These are phyloP conservation scores for Periconia macrospinosa DNA, from an alignment of 2,329 filamentous ascomycete genomes.

Conservation along the genomic window DNA sequence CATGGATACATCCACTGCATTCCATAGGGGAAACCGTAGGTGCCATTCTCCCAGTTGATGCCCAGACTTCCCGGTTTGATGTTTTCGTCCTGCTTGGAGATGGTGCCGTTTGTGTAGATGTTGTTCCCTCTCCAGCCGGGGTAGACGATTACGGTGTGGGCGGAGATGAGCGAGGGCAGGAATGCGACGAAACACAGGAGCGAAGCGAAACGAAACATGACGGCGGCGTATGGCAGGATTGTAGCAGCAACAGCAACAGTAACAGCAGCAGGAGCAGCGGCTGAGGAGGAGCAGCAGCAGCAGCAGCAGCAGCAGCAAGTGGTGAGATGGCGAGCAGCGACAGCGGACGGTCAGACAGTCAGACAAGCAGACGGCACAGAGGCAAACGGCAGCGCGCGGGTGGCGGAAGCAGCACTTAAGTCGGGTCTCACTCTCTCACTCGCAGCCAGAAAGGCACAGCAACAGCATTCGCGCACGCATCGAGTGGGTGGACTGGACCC, in stretches of 20 bases:
- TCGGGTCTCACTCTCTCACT: not conserved
- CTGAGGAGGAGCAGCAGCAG: not conserved
- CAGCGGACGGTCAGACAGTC: not conserved
- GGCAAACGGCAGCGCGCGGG: conserved; percentile 1
- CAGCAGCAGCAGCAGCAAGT: not conserved
- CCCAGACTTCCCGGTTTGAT: conserved; percentile 49
- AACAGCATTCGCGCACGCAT: too few relatives aligned
- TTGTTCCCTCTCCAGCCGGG: conserved; percentile 87
- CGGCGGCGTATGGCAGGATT: conserved; percentile 9
- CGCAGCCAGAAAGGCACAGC: not conserved
- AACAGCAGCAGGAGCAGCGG: not conserved
- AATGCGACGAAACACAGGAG: conserved; percentile 35
- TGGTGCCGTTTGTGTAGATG: conserved; percentile 71
- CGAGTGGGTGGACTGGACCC: not conserved
- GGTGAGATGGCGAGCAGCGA: not conserved
- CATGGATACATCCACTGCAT: conserved; percentile 97
- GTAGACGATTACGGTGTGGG: conserved; percentile 85
- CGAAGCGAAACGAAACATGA: conserved; percentile 39
- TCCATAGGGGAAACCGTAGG: conserved; percentile 71
- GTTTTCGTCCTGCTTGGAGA: conserved; percentile 40
- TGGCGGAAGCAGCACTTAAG: conserved; percentile 7
- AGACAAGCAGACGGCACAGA: not conserved
- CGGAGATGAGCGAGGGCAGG: conserved; percentile 51
- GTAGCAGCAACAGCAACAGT: not conserved
- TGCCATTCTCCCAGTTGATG: conserved; percentile 49